Percentiles rank a stretch among this genome's conserved stretches.
Evolutionary conservation across 768 basidiomycete genomes (phyloP).

Genomic region (Pilatotrama ljubarskyi): DNA sequence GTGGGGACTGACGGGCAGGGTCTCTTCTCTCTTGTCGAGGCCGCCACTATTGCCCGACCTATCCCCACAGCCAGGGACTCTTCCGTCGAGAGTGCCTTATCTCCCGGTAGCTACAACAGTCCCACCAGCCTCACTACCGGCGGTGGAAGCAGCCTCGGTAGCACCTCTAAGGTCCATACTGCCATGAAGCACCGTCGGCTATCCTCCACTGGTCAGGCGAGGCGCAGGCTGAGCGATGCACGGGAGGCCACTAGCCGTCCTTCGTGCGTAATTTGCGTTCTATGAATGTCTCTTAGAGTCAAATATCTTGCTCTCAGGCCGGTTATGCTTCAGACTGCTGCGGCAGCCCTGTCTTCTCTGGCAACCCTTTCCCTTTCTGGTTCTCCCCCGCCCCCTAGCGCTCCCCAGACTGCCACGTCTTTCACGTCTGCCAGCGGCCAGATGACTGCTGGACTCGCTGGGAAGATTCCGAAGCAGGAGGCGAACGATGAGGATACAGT

Average conservation of each 20-base stretch:
- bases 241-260: conserved; percentile 75
- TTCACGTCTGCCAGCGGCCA: conserved; percentile 24
- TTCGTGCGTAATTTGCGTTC: conserved; percentile 51
- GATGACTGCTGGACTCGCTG: conserved; percentile 17
- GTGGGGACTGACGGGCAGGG: conserved; percentile 1
- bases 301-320: conserved; percentile 31
- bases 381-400: conserved; percentile 36
- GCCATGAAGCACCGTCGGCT: conserved; percentile 62
- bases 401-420: conserved; percentile 24
- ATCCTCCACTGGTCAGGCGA: conserved; percentile 68
- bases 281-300: conserved; percentile 4
- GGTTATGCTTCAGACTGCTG: conserved; percentile 36
- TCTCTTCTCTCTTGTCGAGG: conserved; percentile 22
- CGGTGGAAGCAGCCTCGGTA: conserved; percentile 27
- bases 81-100: conserved; percentile 8
- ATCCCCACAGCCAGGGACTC: conserved; percentile 7
- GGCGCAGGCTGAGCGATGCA: conserved; percentile 75
- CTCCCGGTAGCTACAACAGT: conserved; percentile 24
- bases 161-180: conserved; percentile 30
- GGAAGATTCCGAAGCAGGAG: conserved; percentile 23
- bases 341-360: conserved; percentile 40
- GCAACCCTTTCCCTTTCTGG: conserved; percentile 44
- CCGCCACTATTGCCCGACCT: conserved; percentile 16
- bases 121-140: conserved; percentile 29
- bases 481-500: conserved; percentile 17